These are phyloP conservation scores for Andrographis paniculata DNA, from an alignment of 305 asterid species.

Conservation along the genomic window DNA sequence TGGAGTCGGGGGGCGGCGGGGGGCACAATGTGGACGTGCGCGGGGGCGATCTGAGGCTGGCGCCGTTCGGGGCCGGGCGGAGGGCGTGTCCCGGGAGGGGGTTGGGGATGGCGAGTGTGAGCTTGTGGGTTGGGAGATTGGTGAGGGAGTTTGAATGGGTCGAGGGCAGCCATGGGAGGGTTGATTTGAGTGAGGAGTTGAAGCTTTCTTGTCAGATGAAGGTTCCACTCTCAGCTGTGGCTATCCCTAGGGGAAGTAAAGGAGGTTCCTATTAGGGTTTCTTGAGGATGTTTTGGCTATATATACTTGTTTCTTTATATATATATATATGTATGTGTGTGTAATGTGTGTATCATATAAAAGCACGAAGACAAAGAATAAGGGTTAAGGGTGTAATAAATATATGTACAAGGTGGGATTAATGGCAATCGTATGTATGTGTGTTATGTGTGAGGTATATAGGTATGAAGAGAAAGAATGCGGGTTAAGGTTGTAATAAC, in stretches of 20 bases:
- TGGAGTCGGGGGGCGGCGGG: constrained; percentile 14
- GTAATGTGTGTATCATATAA: too few relatives aligned
- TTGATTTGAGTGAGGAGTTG: constrained; percentile 46
- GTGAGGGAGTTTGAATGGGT: constrained; percentile 37
- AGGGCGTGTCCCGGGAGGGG: constrained; percentile 55
- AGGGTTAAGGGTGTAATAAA: too few relatives aligned
- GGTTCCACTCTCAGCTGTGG: constrained; percentile 36
- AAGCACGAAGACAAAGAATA: too few relatives aligned
- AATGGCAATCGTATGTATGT: too few relatives aligned
- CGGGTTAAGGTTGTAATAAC: too few relatives aligned
- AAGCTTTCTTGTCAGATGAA: constrained; percentile 67
- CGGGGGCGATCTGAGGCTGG: constrained; percentile 50
- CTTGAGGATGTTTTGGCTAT: too few relatives aligned
- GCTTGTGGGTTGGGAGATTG: constrained; percentile 48
- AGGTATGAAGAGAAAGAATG: too few relatives aligned
- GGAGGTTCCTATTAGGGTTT: constrained; percentile 1
- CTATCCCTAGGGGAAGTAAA: neutral
- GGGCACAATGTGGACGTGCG: constrained; percentile 47
- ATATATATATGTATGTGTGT: too few relatives aligned
- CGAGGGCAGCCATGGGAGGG: constrained; percentile 7
- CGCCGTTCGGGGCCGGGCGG: constrained; percentile 65
- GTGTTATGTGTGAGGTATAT: too few relatives aligned
- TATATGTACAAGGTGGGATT: too few relatives aligned
- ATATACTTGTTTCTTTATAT: too few relatives aligned
- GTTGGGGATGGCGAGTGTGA: constrained; percentile 39